Evolutionary conservation across 2,329 filamentous ascomycete genomes (phyloP), one percentile per base, ranked within the genome.

Genomic region (Pseudovirgaria hyperparasitica): DNA sequence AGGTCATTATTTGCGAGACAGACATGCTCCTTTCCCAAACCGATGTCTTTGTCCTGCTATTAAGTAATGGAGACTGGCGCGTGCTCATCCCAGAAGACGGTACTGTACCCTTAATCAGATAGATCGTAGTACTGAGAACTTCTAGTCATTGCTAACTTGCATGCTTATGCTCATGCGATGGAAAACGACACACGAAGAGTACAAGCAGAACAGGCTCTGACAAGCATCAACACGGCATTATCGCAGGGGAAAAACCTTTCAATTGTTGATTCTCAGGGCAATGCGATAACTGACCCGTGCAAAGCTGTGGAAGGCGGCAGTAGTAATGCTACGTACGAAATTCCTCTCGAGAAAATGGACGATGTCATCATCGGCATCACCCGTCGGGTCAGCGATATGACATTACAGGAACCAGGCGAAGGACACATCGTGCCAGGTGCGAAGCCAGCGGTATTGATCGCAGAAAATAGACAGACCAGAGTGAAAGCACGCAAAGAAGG

Each of bases 1-100:
- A 28, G 26, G 21, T 28, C 12, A 28, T 28, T 14, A 22, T 28
- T 11, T 28, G 26, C 11, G 26, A 28, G 15, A 21, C 26, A 9
- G 19, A 28, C 14, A 16, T 28, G 14, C 21, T 28, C 7, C 21
- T 23, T 9, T 23, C 17, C 3, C 26, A 28, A 23, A 14, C 11
- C 9, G 26, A 28, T n/a, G 19, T 28, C 9, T 23, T 28, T 28
- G 9, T 23, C 7, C 6, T 23, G 5, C 9, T 28, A 15, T 11
- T 28, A 9, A 10, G 24, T 11, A 21, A 23, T 10, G 21, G 18
- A 9, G 26, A 23, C 12, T 28, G 26, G 26, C 23, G 11, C 8
- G 26, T 28, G 5, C 20, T 28, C 8, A 16, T 28, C 8, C 26
- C 26, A 6, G 19, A 28, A 7, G 9, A 14, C 14, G 26, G 26